Percentiles rank a stretch among this genome's conserved stretches.
phyloP scores from a whole-genome alignment of 305 asterid genomes.

The Lippia alba region DNA sequence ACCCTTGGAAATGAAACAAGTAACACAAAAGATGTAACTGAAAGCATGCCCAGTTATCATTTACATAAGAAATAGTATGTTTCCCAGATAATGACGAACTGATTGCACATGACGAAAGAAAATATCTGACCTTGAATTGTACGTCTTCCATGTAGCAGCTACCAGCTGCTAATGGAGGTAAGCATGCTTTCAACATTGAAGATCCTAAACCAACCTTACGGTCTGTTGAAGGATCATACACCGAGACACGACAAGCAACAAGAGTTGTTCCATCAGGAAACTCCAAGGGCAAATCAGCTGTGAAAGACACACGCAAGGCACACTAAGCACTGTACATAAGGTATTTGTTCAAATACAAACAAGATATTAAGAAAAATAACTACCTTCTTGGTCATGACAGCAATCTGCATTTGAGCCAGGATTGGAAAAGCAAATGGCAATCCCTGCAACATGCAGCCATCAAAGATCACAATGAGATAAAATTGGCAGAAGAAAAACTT shows the following conservation, averaged over 20 bases:
- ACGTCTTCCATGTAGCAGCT: slow-evolving; percentile 97
- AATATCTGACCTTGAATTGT: slow-evolving; percentile 66
- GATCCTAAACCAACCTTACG: slow-evolving; percentile 90
- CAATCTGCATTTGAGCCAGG: slow-evolving; percentile 79
- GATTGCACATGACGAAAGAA: not conserved
- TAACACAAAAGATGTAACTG: not conserved
- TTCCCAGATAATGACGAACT: not conserved
- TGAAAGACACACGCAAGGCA: slow-evolving; percentile 5
- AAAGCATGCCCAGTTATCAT: slow-evolving; percentile 14
- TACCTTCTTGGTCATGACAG: slow-evolving; percentile 76
- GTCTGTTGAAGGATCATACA: slow-evolving; percentile 80
- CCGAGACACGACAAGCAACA: slow-evolving; percentile 82
- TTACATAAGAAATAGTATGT: not conserved
- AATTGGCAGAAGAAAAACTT: not conserved
- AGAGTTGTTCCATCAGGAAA: slow-evolving; percentile 92
- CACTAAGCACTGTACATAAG: slow-evolving; percentile 22
- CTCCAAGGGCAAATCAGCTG: slow-evolving; percentile 85
- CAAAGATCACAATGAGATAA: slow-evolving; percentile 20
- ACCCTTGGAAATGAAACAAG: not conserved
- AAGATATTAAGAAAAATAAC: slow-evolving; percentile 13
- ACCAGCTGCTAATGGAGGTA: slow-evolving; percentile 81
- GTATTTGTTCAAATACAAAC: slow-evolving; percentile 10
- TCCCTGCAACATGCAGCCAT: slow-evolving; percentile 59
- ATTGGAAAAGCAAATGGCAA: slow-evolving; percentile 92
- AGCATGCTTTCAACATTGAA: slow-evolving; percentile 74